Base-by-base conservation (phyloP, 2,329 filamentous ascomycete genomes). In the Nothophaeocryptopus gaeumannii region DNA sequence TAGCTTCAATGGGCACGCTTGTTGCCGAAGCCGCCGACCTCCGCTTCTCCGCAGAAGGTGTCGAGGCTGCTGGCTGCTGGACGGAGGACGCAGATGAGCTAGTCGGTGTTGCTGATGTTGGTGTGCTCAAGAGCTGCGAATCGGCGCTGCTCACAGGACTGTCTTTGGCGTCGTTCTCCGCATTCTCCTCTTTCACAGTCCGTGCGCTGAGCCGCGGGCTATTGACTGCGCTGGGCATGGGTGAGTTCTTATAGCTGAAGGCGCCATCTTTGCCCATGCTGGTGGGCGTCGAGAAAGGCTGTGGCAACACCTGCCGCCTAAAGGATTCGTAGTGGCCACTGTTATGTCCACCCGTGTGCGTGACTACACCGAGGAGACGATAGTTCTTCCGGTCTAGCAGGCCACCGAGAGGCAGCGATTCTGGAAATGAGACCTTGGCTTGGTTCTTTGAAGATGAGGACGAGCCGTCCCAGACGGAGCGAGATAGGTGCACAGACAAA, bases 321-420 rank as follows among this genome's bases (percentile, higher is more conserved):
- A 97, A 97, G 1, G 90, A 92, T 69, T 99, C 93, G 72, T 99
- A 99, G 67, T 99, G 93, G 1, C 93, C 93, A 62, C 90, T 96
- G 65, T 96, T 86, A 67, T 99, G 93, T 55, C 88, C 95, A 33
- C 93, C 93, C 64, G 95, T 95, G 67, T 99, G 93, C 15, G 89
- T 95, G 32, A 99, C 89, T 32, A 95, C 82, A 10, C 86, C 89
- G 0, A 95, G 79, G 5, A 99, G 77, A 62, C 85, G 89, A 71
- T 96, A 99, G 65, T 81, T 86, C 56, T 84, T 86, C 63, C 86
- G 84, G 49, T 86, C 80, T 37, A 93, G 72, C 16, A 97, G 74
- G 1, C 89, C 84, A 1, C 93, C 93, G 2, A 99, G 74, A 0
- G 88, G 82, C 2, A 99, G 71, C n/a, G 80, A 79, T 69, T 97